Percentiles rank a stretch among this genome's conserved stretches.
Evolutionary conservation across 352 stramenopile species (phyloP).

Genomic region (Globisporangium megalacanthum): DNA sequence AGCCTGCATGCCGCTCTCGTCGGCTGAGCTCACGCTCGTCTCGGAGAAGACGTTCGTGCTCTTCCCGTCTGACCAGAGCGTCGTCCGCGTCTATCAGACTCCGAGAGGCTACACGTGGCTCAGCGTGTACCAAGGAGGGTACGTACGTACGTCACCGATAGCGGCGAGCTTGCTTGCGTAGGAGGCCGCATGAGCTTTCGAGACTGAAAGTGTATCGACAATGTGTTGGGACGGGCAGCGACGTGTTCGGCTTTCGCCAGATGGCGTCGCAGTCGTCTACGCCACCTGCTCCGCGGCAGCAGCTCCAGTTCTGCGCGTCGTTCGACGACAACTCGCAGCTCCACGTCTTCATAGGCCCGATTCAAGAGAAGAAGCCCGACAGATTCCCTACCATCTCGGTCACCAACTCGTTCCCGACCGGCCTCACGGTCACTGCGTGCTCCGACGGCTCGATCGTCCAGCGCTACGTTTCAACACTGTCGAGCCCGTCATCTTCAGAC

Average conservation of each 20-base stretch:
- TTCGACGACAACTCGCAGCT: slow-evolving; percentile 51
- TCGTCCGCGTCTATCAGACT: slow-evolving; percentile 47
- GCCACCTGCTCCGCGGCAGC: background rate
- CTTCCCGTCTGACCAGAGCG: slow-evolving; percentile 65
- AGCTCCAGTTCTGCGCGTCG: slow-evolving; percentile 45
- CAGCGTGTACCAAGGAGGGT: slow-evolving; percentile 60
- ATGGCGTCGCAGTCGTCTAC: background rate
- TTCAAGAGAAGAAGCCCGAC: slow-evolving; percentile 39
- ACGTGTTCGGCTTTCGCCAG: slow-evolving; percentile 58
- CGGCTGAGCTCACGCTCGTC: slow-evolving; percentile 36
- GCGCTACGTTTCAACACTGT: slow-evolving; percentile 12
- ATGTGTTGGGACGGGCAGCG: slow-evolving; percentile 18
- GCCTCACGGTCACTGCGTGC: slow-evolving; percentile 40
- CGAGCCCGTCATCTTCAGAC: background rate
- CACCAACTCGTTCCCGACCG: slow-evolving; percentile 44
- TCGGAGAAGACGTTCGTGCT: slow-evolving; percentile 41
- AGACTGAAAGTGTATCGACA: background rate
- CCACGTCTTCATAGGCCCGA: slow-evolving; percentile 28
- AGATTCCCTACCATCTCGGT: slow-evolving; percentile 34
- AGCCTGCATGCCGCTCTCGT: slow-evolving; percentile 47
- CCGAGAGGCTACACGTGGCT: slow-evolving; percentile 42
- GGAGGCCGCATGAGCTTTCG: too few species aligned
- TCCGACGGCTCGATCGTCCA: slow-evolving; percentile 62
- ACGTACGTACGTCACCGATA: background rate
- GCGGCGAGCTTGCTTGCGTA: too few species aligned